Percentiles rank a stretch among this genome's conserved stretches.
Evolutionary conservation across 1,284 basidiomycete genomes (phyloP).

Genomic region (Trametes polyzona): DNA sequence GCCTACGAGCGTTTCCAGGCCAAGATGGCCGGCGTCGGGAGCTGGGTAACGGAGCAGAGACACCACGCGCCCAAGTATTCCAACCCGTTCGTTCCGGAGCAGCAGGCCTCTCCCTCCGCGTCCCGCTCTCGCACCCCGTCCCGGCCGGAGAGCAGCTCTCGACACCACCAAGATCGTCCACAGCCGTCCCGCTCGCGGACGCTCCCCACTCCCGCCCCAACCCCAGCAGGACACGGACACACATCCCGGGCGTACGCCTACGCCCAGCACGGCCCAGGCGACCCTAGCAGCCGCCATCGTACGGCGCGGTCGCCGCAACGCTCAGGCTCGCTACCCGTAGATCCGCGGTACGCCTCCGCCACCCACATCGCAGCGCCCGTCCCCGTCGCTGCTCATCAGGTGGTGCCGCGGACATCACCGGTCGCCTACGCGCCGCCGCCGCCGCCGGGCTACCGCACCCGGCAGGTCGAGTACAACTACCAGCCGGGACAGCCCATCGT

Average conservation of each 20-base stretch:
- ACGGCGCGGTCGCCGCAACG: constrained; percentile 18
- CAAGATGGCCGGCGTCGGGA: constrained; percentile 46
- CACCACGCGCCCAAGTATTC: constrained; percentile 29
- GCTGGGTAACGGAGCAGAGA: constrained; percentile 44
- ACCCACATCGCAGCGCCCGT: constrained; percentile 12
- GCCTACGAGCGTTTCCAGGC: constrained; percentile 48
- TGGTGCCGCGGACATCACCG: constrained; percentile 16
- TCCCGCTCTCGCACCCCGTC: constrained; percentile 12
- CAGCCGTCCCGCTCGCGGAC: constrained; percentile 22
- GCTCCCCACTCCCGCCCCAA: constrained; percentile 7
- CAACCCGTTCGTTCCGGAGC: constrained; percentile 31
- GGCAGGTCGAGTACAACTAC: constrained; percentile 27
- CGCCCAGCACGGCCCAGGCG: constrained; percentile 13
- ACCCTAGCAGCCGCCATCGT: constrained; percentile 12
- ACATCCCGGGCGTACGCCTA: constrained; percentile 23
- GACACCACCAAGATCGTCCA: constrained; percentile 19
- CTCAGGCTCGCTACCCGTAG: constrained; percentile 17
- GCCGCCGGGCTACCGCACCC: constrained; percentile 9
- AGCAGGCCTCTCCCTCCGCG: constrained; percentile 14
- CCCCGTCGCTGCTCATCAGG: constrained; percentile 9
- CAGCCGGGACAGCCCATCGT: constrained; percentile 29
- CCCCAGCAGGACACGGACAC: constrained; percentile 2
- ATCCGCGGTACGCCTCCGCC: constrained; percentile 14
- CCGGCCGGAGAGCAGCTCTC: constrained; percentile 13
- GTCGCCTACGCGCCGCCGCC: constrained; percentile 11